These are phyloP conservation scores for Metarhizium humberi DNA, from an alignment of 2,329 filamentous ascomycete genomes.

Conservation along the genomic window DNA sequence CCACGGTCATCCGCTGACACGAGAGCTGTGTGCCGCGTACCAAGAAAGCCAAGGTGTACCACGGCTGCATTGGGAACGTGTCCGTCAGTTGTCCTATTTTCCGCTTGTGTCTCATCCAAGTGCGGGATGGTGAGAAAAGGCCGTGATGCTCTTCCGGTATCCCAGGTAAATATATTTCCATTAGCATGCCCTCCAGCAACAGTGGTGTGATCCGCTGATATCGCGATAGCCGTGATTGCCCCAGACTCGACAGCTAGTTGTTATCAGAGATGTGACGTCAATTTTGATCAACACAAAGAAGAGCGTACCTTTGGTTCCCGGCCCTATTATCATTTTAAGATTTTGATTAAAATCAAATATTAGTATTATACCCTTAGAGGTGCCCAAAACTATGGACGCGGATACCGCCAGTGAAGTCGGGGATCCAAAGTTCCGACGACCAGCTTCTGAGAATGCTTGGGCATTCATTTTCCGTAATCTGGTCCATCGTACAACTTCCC, in stretches of 20 bases:
- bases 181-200: slow-evolving; percentile 83
- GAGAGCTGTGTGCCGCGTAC: slow-evolving; percentile 84
- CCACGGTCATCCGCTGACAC: slow-evolving; percentile 91
- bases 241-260: slow-evolving; percentile 76
- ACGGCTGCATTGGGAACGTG: slow-evolving; percentile 72
- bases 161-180: slow-evolving; percentile 95
- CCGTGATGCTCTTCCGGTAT: slow-evolving; percentile 68
- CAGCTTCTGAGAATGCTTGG: slow-evolving; percentile 86
- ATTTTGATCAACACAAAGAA: background rate
- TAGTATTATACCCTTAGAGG: slow-evolving; percentile 86
- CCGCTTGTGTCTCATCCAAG: slow-evolving; percentile 54
- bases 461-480: slow-evolving; percentile 81
- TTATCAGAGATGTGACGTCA: background rate
- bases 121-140: slow-evolving; percentile 85
- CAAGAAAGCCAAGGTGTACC: slow-evolving; percentile 88
- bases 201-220: slow-evolving; percentile 90
- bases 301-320: slow-evolving; percentile 71
- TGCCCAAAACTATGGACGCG: slow-evolving; percentile 81
- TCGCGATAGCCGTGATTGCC: slow-evolving; percentile 73
- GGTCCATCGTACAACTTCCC: slow-evolving; percentile 97
- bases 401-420: slow-evolving; percentile 87
- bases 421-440: slow-evolving; percentile 83
- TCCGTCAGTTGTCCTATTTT: slow-evolving; percentile 65
- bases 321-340: slow-evolving; percentile 85
- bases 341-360: slow-evolving; percentile 98